Evolutionary conservation across 192 early-diverging fungal genomes (phyloP).

Genomic region (Entomortierella beljakovae): DNA sequence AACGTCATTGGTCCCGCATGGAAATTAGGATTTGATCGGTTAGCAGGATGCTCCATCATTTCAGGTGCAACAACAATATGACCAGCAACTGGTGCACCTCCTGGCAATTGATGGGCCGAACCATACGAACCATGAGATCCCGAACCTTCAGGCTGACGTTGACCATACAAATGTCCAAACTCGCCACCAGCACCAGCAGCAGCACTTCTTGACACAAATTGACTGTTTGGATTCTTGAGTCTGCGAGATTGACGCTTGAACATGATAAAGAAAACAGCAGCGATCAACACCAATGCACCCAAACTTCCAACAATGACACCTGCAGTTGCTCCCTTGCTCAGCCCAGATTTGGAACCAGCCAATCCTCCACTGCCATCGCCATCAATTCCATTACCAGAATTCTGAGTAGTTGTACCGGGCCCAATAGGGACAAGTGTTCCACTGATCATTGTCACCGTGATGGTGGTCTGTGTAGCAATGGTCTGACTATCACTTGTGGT

Average conservation of each 20-base stretch:
- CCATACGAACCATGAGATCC: constrained; percentile 41
- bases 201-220: constrained; percentile 35
- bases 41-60: constrained; percentile 55
- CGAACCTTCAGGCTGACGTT: constrained; percentile 42
- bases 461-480: constrained; percentile 26
- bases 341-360: constrained; percentile 14
- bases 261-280: constrained; percentile 44
- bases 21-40: constrained; percentile 47
- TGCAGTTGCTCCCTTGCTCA: constrained; percentile 32
- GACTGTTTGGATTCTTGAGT: constrained; percentile 41
- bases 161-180: constrained; percentile 44
- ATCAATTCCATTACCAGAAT: not conserved
- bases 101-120: constrained; percentile 34
- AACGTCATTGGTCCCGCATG: constrained; percentile 51
- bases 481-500: constrained; percentile 5
- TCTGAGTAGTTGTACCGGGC: not conserved
- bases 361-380: not conserved
- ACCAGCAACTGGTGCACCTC: constrained; percentile 46
- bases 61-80: constrained; percentile 53
- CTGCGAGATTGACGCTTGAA: constrained; percentile 49
- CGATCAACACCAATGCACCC: constrained; percentile 31
- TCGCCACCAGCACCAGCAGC: constrained; percentile 36
- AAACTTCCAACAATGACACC: constrained; percentile 37
- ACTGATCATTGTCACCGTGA: constrained; percentile 27
- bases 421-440: constrained; percentile 22